Conservation (phyloP, 139 green algal species). For the Closterium sp. region DNA sequence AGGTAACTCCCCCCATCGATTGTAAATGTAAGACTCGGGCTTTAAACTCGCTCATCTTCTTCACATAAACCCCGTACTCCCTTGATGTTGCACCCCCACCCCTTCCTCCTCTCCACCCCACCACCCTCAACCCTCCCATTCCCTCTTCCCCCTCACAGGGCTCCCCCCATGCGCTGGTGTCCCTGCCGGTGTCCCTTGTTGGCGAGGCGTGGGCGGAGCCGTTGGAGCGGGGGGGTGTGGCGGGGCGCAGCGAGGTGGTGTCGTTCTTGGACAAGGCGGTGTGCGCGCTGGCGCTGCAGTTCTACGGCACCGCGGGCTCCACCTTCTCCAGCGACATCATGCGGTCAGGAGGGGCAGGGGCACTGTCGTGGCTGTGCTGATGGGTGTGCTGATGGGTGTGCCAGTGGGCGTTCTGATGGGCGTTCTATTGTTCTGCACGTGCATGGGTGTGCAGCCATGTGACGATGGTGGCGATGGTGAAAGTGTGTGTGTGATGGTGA, state of each 20-base stretch:
- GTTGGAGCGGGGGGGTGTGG: neutral
- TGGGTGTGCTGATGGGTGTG: neutral
- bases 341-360: too few relatives aligned
- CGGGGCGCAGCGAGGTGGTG: conserved; percentile 16
- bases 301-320: conserved; percentile 24
- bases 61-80: too few relatives aligned
- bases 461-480: too few relatives aligned
- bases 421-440: too few relatives aligned
- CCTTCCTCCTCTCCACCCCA: neutral
- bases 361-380: neutral
- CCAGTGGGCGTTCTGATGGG: too few relatives aligned
- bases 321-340: conserved; percentile 29
- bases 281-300: conserved; percentile 16
- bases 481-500: too few relatives aligned
- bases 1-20: too few relatives aligned
- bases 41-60: too few relatives aligned
- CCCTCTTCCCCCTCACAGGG: neutral
- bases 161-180: neutral
- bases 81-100: too few relatives aligned
- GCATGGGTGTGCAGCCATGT: too few relatives aligned
- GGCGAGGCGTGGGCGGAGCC: conserved; percentile 28
- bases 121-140: neutral
- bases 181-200: neutral
- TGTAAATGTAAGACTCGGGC: too few relatives aligned
- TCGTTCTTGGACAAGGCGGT: conserved; percentile 40